These are phyloP conservation scores for Aphanoascus verrucosus DNA, from an alignment of 2,329 filamentous ascomycete species.

Conservation along the genomic window DNA sequence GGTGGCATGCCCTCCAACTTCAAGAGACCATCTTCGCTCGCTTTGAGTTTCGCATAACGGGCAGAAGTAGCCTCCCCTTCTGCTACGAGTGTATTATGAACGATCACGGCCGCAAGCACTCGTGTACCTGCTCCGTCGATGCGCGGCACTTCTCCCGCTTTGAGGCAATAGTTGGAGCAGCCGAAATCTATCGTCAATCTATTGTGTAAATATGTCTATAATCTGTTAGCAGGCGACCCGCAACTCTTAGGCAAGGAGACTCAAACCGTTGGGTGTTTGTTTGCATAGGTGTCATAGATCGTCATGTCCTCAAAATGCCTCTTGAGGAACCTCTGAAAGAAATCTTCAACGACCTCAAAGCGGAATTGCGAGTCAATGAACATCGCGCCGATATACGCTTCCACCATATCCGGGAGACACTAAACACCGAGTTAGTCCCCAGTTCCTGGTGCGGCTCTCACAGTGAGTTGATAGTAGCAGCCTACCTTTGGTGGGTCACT, in stretches of 20 bases:
- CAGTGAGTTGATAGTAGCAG: constrained; percentile 27
- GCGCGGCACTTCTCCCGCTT: constrained; percentile 36
- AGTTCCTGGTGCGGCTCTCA: constrained; percentile 14
- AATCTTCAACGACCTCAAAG: constrained; percentile 59
- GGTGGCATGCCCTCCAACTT: constrained; percentile 41
- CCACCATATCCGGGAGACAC: constrained; percentile 73
- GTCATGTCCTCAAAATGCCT: constrained; percentile 78
- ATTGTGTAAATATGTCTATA: constrained; percentile 55
- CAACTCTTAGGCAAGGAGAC: neutral
- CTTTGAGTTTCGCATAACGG: constrained; percentile 59
- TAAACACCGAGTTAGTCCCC: constrained; percentile 16
- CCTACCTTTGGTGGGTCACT: constrained; percentile 36
- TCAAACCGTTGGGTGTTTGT: constrained; percentile 62
- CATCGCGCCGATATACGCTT: constrained; percentile 78
- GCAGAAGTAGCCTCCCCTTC: constrained; percentile 52
- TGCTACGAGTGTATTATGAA: constrained; percentile 61
- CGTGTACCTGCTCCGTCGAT: constrained; percentile 37
- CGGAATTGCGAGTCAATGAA: constrained; percentile 83
- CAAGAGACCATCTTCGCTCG: constrained; percentile 32
- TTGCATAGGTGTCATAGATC: constrained; percentile 77
- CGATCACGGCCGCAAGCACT: constrained; percentile 61
- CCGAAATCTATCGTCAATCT: constrained; percentile 54
- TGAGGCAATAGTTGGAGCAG: constrained; percentile 49
- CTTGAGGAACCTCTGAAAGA: constrained; percentile 64
- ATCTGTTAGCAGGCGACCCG: neutral